Evolutionary conservation across 139 green algal genomes (phyloP), one percentile per base, ranked within the genome.

Genomic region (Auxenochlorella pyrenoidosa): DNA sequence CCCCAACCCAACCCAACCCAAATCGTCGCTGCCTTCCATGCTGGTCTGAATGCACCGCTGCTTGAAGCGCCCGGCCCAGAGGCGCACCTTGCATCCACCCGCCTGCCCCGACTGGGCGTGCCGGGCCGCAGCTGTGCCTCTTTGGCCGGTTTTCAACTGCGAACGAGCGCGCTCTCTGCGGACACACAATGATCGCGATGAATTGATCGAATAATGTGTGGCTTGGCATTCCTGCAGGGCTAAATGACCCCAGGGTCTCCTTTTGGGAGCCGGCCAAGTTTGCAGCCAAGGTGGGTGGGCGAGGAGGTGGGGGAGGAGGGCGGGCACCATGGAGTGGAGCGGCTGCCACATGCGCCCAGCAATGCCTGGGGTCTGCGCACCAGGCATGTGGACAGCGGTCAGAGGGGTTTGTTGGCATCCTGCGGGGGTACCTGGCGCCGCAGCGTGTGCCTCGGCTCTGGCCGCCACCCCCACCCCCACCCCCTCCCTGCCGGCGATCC

Each of bases 221-320:
- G 18, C 18, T 22, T 22, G 54, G 15, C 54, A 28, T 24, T 63
- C 96, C 94, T 87, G 44, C 92, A 32, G 95, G 95, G 19, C 87
- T 98, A 76, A 89, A 96, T 84, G 96, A 99, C 90, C 94, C 94
- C 0, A 92, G 95, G 15, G 95, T 96, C 22, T 83, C 68, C 10
- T 94, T 94, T 44, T 95, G 89, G 86, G 90, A 93, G 79, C 90
- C 90, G 0, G 93, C 94, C 78, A 99, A 98, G 90, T 95, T 93
- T 73, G 95, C 97, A 24, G 94, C 94, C 19, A 94, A 94, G 86
- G 86, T 98, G 90, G 87, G 95, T 4, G 88, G 92, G 19, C 36
- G 86, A 32, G 91, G 92, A 71, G 92, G 89, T 36, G 66, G 66
- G 26, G 30, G 22, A 73, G 68, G 34, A 1, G 28, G 68, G 32